These are phyloP conservation scores for Pichia pseudocactophila DNA, from an alignment of 805 yeast species.

Conservation along the genomic window DNA sequence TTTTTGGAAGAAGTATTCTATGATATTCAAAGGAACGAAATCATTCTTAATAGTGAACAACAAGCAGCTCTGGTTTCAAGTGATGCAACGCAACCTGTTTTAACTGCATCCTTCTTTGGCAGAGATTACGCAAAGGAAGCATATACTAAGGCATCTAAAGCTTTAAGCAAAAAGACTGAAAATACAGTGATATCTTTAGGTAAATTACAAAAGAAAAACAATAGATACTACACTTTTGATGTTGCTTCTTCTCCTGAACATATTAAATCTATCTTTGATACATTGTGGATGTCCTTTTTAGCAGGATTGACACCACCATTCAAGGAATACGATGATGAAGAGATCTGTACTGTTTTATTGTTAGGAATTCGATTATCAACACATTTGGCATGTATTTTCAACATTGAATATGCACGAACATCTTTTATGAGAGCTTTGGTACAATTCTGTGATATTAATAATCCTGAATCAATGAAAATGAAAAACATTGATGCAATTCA, in stretches of 20 bases:
- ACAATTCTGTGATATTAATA: conserved; percentile 75
- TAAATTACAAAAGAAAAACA: conserved; percentile 35
- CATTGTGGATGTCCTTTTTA: conserved; percentile 91
- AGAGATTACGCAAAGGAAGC: conserved; percentile 71
- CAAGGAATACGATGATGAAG: conserved; percentile 75
- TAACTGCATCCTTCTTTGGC: conserved; percentile 48
- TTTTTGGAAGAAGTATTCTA: conserved; percentile 58
- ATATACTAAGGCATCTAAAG: conserved; percentile 85
- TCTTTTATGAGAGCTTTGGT: conserved; percentile 86
- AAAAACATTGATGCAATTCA: conserved; percentile 80
- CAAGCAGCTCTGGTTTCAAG: conserved; percentile 81
- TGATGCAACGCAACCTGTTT: conserved; percentile 32
- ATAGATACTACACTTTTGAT: conserved; percentile 58
- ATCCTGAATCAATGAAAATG: conserved; percentile 62
- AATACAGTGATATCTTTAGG: conserved; percentile 64
- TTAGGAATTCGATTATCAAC: conserved; percentile 83
- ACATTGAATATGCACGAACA: conserved; percentile 72
- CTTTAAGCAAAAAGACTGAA: conserved; percentile 84
- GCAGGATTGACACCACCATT: conserved; percentile 94
- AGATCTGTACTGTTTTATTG: conserved; percentile 57
- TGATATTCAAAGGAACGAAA: conserved; percentile 79
- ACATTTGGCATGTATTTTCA: conserved; percentile 76
- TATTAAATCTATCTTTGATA: conserved; percentile 87
- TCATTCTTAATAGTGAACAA: conserved; percentile 86
- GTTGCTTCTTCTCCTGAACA: conserved; percentile 46